A percentile compares a stretch with the other conserved stretches of the same genome.
Evolutionary conservation across 139 green algal genomes (phyloP).

Genomic region (Picochlorum sp.): DNA sequence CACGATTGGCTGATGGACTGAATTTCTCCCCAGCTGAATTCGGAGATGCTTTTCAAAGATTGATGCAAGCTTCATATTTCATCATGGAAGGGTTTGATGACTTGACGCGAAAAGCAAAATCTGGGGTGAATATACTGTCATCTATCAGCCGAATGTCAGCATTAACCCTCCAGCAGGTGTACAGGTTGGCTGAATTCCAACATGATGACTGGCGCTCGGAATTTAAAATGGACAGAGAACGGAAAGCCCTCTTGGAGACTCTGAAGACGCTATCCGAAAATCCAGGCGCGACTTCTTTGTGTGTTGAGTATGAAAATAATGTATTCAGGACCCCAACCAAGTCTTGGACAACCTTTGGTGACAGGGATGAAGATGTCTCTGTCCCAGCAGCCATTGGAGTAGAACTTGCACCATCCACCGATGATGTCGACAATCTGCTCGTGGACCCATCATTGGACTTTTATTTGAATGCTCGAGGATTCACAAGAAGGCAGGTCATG

Average conservation of each 20-base stretch:
- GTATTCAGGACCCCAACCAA: too few relatives aligned
- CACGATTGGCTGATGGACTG: conserved; percentile 22
- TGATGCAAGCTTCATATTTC: conserved; percentile 35
- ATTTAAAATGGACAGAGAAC: conserved; percentile 22
- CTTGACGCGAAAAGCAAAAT: conserved; percentile 31
- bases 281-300: not conserved
- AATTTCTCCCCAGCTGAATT: conserved; percentile 20
- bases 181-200: conserved; percentile 47
- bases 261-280: conserved; percentile 29
- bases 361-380: too few relatives aligned
- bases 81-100: conserved; percentile 48
- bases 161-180: conserved; percentile 41
- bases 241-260: conserved; percentile 34
- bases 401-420: too few relatives aligned
- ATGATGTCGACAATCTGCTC: too few relatives aligned
- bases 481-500: not conserved
- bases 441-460: too few relatives aligned
- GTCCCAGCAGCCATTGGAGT: too few relatives aligned
- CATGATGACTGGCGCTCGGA: conserved; percentile 55
- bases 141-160: conserved; percentile 30
- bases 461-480: not conserved
- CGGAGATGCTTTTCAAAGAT: conserved; percentile 27
- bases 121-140: conserved; percentile 34
- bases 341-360: too few relatives aligned
- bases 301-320: too few relatives aligned